Evolutionary conservation across 2,329 filamentous ascomycete genomes (phyloP), one percentile per base, ranked within the genome.

Genomic region (Colletotrichum tofieldiae): DNA sequence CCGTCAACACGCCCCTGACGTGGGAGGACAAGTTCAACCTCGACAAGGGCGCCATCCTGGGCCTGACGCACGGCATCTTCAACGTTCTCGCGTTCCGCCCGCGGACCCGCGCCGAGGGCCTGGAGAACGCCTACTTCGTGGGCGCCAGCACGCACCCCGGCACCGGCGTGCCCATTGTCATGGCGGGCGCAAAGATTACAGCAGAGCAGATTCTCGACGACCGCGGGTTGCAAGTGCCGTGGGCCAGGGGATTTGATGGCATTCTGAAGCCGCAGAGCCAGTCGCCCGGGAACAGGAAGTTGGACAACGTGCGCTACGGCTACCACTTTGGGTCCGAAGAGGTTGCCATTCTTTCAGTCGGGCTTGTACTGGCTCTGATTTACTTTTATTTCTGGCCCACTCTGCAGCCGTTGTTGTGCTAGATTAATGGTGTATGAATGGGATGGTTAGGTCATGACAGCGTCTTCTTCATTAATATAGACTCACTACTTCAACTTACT

Each of bases 61-160:
- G 93, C 0, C 83, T 94, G 0, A 90, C 88, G 23, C 93, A 94
- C 81, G 89, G 87, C 39, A 94, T 95, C 83, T 93, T 93, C 84
- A 93, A 93, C 77, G 91, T 93, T 18, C 85, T 93, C 0, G 86
- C 86, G 43, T 93, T 93, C 83, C 84, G 92, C 1, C 92, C 92
- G 0, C 84, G 85, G 51, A 93, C 90, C 0, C 83, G 84, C 74
- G 84, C 91, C 41, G 76, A 82, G 5, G 84, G 83, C 6, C 82
- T 91, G 23, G 75, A 82, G 16, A 83, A 84, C 3, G 80, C 91
- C 32, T 94, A 93, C 77, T 94, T 94, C 77, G 93, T 94, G 0
- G 93, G 93, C 43, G 93, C 93, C 1, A 92, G 90, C 77, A 93
- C 92, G 26, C 93, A 95, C 82, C 93, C 93, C 0, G 93, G 93